Conservation (phyloP, 345 rosid genomes). For the Carallia pectinifolia region DNA sequence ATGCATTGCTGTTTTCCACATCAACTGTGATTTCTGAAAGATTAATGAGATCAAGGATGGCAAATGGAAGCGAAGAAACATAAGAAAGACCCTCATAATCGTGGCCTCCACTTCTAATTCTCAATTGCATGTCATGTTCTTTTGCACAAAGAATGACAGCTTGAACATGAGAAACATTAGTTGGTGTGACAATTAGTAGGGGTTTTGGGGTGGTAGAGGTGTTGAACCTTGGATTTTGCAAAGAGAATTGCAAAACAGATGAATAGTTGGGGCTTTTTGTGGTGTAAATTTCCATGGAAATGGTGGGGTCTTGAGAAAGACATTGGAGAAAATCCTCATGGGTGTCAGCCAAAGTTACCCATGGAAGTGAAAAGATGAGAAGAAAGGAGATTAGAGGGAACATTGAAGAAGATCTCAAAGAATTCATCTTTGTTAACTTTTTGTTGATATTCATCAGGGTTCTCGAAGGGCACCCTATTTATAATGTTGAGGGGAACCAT, state of each 20-base stretch:
- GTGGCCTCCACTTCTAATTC: not conserved
- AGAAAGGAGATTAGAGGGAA: not conserved
- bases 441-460: not conserved
- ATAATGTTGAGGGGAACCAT: too few species aligned
- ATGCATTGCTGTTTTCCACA: not conserved
- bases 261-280: conserved; percentile 9
- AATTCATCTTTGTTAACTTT: not conserved
- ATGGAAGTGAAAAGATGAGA: not conserved
- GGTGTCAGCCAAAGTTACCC: conserved; percentile 2
- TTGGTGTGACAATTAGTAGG: conserved; percentile 10
- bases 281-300: conserved; percentile 11
- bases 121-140: not conserved
- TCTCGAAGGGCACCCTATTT: too few species aligned
- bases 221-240: conserved; percentile 23
- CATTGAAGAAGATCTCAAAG: not conserved
- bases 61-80: not conserved
- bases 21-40: not conserved
- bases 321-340: conserved; percentile 17
- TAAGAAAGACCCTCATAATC: not conserved
- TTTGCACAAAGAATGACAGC: conserved; percentile 7
- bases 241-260: conserved; percentile 19
- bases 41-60: not conserved
- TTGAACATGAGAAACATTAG: conserved; percentile 7
- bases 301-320: conserved; percentile 14
- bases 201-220: conserved; percentile 18